Evolutionary conservation across 176 grass and related monocot genomes (phyloP).

Genomic region (Secale cereale): DNA sequence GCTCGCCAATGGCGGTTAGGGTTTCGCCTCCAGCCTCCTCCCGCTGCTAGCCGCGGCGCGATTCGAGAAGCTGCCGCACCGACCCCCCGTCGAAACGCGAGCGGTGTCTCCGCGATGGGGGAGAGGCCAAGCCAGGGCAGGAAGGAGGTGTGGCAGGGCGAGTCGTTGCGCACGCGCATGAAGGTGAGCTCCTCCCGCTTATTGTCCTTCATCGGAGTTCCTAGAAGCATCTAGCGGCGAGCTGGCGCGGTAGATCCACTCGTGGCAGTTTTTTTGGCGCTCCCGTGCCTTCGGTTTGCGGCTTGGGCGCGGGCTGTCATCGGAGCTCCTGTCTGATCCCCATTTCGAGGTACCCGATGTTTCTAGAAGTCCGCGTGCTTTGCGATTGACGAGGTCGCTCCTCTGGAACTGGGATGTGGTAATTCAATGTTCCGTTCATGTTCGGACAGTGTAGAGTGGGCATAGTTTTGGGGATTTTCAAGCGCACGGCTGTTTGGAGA

Average conservation of each 20-base stretch:
- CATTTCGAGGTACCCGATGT: not conserved
- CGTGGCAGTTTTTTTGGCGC: not conserved
- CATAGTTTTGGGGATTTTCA: not conserved
- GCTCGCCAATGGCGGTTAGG: conserved; percentile 46
- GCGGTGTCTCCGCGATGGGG: conserved; percentile 1
- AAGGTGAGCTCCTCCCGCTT: conserved; percentile 26
- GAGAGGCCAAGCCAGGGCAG: not conserved
- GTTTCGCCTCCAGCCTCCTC: conserved; percentile 24
- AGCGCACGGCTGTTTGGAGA: not conserved
- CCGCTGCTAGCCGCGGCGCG: not conserved
- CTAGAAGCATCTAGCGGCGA: not conserved
- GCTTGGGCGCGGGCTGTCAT: not conserved
- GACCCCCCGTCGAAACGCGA: not conserved
- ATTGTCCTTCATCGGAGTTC: not conserved
- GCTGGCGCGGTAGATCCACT: not conserved
- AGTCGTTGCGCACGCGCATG: not conserved
- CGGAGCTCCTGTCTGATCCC: not conserved
- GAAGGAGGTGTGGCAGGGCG: not conserved
- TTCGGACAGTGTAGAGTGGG: not conserved
- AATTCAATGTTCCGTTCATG: conserved; percentile 1
- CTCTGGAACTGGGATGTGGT: not conserved
- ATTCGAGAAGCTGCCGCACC: not conserved
- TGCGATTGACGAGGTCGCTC: not conserved
- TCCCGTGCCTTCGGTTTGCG: not conserved
- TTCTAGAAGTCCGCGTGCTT: not conserved